phyloP scores from a whole-genome alignment of 202 grass and related monocot genomes.

The Brachypodium distachyon region DNA sequence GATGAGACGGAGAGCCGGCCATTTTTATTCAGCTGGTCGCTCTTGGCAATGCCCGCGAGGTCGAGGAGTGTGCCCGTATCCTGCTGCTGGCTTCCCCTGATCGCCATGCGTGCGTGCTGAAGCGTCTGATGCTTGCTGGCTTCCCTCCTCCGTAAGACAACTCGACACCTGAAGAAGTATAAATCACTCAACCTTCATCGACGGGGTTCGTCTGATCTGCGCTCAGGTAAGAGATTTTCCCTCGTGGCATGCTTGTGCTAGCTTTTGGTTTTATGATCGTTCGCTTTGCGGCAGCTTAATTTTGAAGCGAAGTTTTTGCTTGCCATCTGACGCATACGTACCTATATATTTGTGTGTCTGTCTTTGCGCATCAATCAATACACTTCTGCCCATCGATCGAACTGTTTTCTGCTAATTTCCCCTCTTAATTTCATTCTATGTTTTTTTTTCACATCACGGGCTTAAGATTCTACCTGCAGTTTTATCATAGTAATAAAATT shows the following conservation, averaged over 20 bases:
- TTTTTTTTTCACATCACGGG: no score
- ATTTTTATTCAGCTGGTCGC: conserved; percentile 3
- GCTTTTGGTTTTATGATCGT: not conserved
- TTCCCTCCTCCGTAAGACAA: not conserved
- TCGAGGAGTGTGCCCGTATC: not conserved
- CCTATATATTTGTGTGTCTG: not conserved
- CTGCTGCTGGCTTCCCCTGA: not conserved
- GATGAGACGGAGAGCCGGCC: conserved; percentile 17
- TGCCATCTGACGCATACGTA: not conserved
- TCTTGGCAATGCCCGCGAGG: not conserved
- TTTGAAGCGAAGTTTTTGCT: not conserved
- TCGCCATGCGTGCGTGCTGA: conserved; percentile 7
- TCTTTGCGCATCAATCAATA: not conserved
- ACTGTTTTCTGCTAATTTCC: not conserved
- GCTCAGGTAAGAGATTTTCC: not conserved
- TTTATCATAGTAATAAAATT: no score
- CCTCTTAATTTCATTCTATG: no score
- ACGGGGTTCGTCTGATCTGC: conserved; percentile 10
- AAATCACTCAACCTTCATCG: not conserved
- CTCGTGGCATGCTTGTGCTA: not conserved
- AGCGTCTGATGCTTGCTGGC: not conserved
- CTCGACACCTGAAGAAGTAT: not conserved
- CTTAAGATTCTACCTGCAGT: not conserved
- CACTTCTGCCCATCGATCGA: not conserved
- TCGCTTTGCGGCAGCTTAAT: not conserved